Conservation (phyloP, 148 eudicot genomes). For the Camellia granthamiana region DNA sequence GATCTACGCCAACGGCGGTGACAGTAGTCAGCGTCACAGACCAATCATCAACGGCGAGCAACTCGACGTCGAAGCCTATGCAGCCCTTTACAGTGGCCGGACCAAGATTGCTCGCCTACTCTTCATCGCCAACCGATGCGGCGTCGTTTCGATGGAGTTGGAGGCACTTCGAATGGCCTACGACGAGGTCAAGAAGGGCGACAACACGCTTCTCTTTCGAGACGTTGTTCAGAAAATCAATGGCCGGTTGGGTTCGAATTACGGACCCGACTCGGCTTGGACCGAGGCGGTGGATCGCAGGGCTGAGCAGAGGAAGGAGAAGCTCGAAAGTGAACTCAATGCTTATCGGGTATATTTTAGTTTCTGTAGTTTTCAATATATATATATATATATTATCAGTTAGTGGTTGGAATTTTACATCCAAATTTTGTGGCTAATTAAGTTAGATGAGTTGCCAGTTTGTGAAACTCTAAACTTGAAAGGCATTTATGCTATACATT, state of each 20-base stretch:
- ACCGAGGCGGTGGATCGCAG: slow-evolving; percentile 59
- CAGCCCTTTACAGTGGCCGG: slow-evolving; percentile 71
- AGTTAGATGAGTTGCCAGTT: too few relatives aligned
- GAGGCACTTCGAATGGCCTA: slow-evolving; percentile 90
- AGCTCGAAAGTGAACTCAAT: slow-evolving; percentile 86
- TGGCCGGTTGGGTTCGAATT: slow-evolving; percentile 50
- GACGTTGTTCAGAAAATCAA: slow-evolving; percentile 65
- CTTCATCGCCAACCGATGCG: slow-evolving; percentile 71
- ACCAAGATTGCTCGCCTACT: slow-evolving; percentile 74
- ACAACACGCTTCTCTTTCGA: slow-evolving; percentile 63
- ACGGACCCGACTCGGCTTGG: slow-evolving; percentile 61
- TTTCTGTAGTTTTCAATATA: not conserved
- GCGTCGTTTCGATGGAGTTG: slow-evolving; percentile 40
- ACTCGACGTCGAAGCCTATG: slow-evolving; percentile 83
- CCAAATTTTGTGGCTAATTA: too few relatives aligned
- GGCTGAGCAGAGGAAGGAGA: slow-evolving; percentile 80
- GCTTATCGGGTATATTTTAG: slow-evolving; percentile 60
- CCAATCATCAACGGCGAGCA: slow-evolving; percentile 74
- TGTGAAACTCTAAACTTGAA: too few relatives aligned
- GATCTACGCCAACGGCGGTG: slow-evolving; percentile 46
- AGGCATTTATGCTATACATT: too few relatives aligned
- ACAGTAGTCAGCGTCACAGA: slow-evolving; percentile 24
- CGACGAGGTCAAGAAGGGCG: slow-evolving; percentile 85
- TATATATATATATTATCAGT: not conserved
- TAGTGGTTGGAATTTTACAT: too few relatives aligned